Conservation (phyloP, 768 basidiomycete genomes). For the Amanita thiersii region DNA sequence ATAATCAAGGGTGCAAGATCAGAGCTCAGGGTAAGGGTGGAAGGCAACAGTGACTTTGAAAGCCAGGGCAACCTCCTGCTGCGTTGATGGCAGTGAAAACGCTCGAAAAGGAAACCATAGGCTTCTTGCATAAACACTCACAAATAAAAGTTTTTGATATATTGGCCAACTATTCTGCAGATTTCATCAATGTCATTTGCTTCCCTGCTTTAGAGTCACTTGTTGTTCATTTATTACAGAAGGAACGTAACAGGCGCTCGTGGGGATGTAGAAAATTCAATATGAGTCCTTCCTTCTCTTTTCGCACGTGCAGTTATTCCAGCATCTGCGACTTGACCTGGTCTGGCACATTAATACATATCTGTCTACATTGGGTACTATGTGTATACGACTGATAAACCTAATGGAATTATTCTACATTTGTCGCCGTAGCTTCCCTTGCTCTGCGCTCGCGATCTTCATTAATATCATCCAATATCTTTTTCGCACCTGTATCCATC, state of each 20-base stretch:
- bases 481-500: constrained; percentile 62
- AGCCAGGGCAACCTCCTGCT: too few species aligned
- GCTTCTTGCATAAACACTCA: too few species aligned
- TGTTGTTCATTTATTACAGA: neutral
- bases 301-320: neutral
- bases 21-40: too few species aligned
- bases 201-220: constrained; percentile 2
- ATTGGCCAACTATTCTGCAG: too few species aligned
- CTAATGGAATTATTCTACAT: constrained; percentile 15
- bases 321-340: neutral
- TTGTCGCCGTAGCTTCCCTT: constrained; percentile 27
- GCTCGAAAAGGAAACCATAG: too few species aligned
- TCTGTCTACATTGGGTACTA: neutral
- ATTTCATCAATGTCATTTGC: neutral
- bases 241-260: neutral
- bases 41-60: too few species aligned
- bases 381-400: constrained; percentile 7
- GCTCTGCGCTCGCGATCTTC: constrained; percentile 47
- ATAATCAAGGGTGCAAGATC: too few species aligned
- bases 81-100: too few species aligned
- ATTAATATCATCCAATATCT: constrained; percentile 82
- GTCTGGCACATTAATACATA: neutral
- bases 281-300: neutral
- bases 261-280: neutral
- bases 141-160: too few species aligned